Percentiles rank a stretch among this genome's conserved stretches.
Conservation (phyloP, 257 asterid genomes). For the Leonotis leonurus region DNA sequence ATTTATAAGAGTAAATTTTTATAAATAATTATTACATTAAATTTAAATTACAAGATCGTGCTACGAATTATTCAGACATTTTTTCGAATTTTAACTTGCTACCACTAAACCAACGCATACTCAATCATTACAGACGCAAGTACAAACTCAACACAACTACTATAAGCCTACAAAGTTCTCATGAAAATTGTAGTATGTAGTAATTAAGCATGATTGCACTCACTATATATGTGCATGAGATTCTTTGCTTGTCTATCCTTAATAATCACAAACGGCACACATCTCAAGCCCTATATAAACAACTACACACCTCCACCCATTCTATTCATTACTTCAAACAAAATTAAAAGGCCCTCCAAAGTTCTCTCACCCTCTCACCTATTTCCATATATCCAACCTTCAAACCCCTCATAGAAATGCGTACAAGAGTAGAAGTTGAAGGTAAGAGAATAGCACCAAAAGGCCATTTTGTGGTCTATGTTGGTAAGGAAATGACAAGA, state of each 20-base stretch:
- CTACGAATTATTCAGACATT: too few relatives aligned
- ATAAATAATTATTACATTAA: too few relatives aligned
- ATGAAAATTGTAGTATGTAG: too few relatives aligned
- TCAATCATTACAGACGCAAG: too few relatives aligned
- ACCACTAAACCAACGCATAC: too few relatives aligned
- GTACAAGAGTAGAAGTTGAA: conserved; percentile 23
- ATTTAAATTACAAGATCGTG: too few relatives aligned
- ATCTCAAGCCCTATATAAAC: conserved; percentile 28
- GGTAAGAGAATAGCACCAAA: conserved; percentile 40
- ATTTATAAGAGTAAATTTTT: too few relatives aligned
- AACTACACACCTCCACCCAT: conserved; percentile 9
- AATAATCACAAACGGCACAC: conserved; percentile 23
- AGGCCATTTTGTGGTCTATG: conserved; percentile 77
- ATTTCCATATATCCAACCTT: background rate
- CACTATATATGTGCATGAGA: conserved; percentile 13
- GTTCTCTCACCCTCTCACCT: background rate
- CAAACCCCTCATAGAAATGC: conserved; percentile 17
- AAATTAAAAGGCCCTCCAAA: background rate
- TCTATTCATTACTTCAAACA: background rate
- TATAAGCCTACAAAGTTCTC: background rate
- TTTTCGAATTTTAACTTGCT: too few relatives aligned
- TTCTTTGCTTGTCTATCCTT: background rate
- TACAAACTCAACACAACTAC: too few relatives aligned
- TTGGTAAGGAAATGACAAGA: conserved; percentile 51
- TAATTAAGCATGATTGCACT: too few relatives aligned